Percentiles rank a stretch among this genome's conserved stretches.
Evolutionary conservation across 164 flowering plant genomes (phyloP).

Genomic region (Tinospora cordifolia): DNA sequence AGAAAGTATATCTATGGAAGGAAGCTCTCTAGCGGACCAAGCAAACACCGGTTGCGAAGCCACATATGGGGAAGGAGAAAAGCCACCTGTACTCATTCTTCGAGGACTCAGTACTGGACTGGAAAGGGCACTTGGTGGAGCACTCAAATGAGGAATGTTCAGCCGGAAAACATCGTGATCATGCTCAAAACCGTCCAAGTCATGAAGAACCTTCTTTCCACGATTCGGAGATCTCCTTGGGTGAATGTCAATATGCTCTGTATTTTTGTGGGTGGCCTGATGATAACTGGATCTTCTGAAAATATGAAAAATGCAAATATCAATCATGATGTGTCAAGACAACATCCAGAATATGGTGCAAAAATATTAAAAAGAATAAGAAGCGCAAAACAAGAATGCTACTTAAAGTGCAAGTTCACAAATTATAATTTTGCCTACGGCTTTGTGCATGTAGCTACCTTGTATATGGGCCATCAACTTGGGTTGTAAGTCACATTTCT

Average conservation of each 20-base stretch:
- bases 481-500: too few relatives aligned
- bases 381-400: too few relatives aligned
- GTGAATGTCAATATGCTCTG: conserved; percentile 15
- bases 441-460: too few relatives aligned
- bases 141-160: conserved; percentile 42
- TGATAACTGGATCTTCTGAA: conserved; percentile 23
- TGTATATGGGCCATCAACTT: too few relatives aligned
- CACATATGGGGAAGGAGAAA: conserved; percentile 19
- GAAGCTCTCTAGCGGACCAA: conserved; percentile 68
- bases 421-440: too few relatives aligned
- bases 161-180: conserved; percentile 19
- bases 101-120: conserved; percentile 62
- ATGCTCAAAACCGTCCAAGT: conserved; percentile 15
- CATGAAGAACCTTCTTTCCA: conserved; percentile 22
- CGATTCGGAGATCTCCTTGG: conserved; percentile 15
- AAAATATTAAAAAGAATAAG: too few relatives aligned
- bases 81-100: conserved; percentile 28
- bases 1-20: conserved; percentile 18
- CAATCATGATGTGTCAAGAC: too few relatives aligned
- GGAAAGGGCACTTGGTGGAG: conserved; percentile 51
- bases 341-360: too few relatives aligned
- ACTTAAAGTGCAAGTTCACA: too few relatives aligned
- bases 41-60: conserved; percentile 29
- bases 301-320: conserved; percentile 9
- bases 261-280: conserved; percentile 14